Base-by-base conservation (phyloP, 1,284 basidiomycete genomes). In the Abortiporus biennis region DNA sequence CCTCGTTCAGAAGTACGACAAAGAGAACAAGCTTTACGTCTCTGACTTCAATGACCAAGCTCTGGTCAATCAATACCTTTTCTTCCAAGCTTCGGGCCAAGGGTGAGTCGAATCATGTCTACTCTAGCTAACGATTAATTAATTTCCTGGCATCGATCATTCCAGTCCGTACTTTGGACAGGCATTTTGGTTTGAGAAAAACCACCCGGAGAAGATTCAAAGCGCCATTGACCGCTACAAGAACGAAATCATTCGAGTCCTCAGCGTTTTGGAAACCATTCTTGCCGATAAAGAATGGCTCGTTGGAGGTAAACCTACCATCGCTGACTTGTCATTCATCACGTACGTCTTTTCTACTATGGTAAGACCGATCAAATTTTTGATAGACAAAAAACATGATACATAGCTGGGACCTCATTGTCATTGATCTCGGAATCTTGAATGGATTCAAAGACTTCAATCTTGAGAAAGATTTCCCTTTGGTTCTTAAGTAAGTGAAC, bases 1-100 rank as follows among this genome's bases (percentile, higher is more conserved):
- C 54, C 51, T 66, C 19, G 53, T 57, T 34, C 55, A 56, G 31
- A 54, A 50, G 34, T 64, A 65, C 51, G 64, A 66, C 49, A 53
- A 44, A 12, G 57, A 62, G 43, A 47, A 56, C 46, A 59, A 53
- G 47, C 46, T 65, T 36, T 47, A 52, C 22, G 56, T 56, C 12
- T 42, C 53, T 6, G 47, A 45, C 12, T 43, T 46, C n/a, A 49
- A 57, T 31, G 54, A 54, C 9, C 51, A 50, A 23, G 44, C 47
- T 33, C 39, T 49, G 17, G 43, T 54, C 37, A 33, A 54, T 13
- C 57, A 58, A 45, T 59, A 58, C 58, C 50, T 61, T 36, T 56
- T 58, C 51, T 61, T 60, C 53, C 56, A 58, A 42, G 46, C 58
- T 2, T 57, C 57, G n/a, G 60, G 60, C 6, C 60, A 61, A 42